A percentile compares a stretch with the other conserved stretches of the same genome.
These are phyloP conservation scores for Leucocoprinus sp. DNA, from an alignment of 768 basidiomycete genomes.

Conservation along the genomic window DNA sequence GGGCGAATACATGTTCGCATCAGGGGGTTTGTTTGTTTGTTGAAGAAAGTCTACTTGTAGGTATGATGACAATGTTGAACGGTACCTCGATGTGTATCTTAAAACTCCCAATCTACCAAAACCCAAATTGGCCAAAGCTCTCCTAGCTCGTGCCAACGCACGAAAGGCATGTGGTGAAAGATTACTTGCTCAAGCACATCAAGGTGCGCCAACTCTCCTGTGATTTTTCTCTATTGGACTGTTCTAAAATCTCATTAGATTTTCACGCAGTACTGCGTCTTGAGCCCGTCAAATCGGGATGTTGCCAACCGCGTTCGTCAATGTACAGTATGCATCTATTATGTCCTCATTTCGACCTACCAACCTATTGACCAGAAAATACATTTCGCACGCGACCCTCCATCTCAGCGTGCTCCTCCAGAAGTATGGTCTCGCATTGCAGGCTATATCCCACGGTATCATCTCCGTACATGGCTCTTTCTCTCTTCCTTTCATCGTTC, in stretches of 20 bases:
- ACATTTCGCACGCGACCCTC: slow-evolving; percentile 44
- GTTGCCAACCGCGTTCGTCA: slow-evolving; percentile 41
- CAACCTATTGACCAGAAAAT: slow-evolving; percentile 28
- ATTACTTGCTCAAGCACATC: slow-evolving; percentile 49
- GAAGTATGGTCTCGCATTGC: slow-evolving; percentile 69
- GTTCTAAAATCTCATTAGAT: slow-evolving; percentile 28
- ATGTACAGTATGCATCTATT: slow-evolving; percentile 32
- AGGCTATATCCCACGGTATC: slow-evolving; percentile 50
- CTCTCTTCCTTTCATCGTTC: slow-evolving; percentile 57
- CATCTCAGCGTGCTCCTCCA: slow-evolving; percentile 50
- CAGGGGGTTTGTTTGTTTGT: too few relatives aligned
- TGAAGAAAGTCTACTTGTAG: too few relatives aligned
- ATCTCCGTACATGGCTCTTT: slow-evolving; percentile 63
- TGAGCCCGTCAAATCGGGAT: slow-evolving; percentile 51
- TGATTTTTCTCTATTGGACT: too few relatives aligned
- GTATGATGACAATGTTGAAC: slow-evolving; percentile 57
- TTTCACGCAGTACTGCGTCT: slow-evolving; percentile 51
- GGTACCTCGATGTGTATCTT: slow-evolving; percentile 58
- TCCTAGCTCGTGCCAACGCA: slow-evolving; percentile 53
- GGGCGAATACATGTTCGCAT: too few relatives aligned
- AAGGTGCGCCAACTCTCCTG: slow-evolving; percentile 28
- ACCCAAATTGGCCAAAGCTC: slow-evolving; percentile 42
- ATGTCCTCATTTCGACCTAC: neutral
- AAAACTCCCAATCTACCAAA: slow-evolving; percentile 48
- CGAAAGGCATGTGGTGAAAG: slow-evolving; percentile 46